Evolutionary conservation across 1,139 yeast genomes (phyloP), one percentile per base, ranked within the genome.

Genomic region (Meyerozyma carpophila): DNA sequence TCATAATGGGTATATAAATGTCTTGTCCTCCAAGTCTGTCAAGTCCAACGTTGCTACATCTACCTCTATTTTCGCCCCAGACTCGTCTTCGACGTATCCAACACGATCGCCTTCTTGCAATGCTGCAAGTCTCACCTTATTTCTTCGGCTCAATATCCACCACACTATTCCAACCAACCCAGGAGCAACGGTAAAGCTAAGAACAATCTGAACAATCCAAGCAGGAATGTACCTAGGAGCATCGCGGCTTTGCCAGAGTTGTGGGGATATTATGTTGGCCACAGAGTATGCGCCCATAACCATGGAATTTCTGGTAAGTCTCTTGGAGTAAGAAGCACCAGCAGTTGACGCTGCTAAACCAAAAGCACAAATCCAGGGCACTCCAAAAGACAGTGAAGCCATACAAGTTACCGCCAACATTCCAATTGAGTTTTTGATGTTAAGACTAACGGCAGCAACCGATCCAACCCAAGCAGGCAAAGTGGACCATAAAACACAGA

Each of bases 161-260:
- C 72, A 64, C 29, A 72, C 70, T 4, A 70, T 57, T 1, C 67
- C 47, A 9, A 69, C 61, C 11, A 68, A 36, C 2, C 60, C 44
- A 3, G 80, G 77, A 2, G 78, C 73, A 11, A 59, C 41, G 21
- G 64, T 59, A 53, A 71, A 77, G 8, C 77, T 67, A 21, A 74
- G 53, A 5, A 75, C 76, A 41, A 77, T 75, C 52, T 74, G 79
- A n/a, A 75, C 76, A 41, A 71, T 65, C 81, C 82, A 76, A 0
- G 82, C 81, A 2, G 67, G 55, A 43, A 48, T 46, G 41, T 57
- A 61, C 11, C 49, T 41, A 18, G 64, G 64, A 7, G 55, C 61
- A 45, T 60, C 59, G 36, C 44, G 50, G 5, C 50, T 44, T 36
- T 54, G 53, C 54, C 62, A 61, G 14, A 59, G 49, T 42, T 59